Evolutionary conservation across 2,329 filamentous ascomycete genomes (phyloP).

Genomic region (Ambrosiella cleistominuta): DNA sequence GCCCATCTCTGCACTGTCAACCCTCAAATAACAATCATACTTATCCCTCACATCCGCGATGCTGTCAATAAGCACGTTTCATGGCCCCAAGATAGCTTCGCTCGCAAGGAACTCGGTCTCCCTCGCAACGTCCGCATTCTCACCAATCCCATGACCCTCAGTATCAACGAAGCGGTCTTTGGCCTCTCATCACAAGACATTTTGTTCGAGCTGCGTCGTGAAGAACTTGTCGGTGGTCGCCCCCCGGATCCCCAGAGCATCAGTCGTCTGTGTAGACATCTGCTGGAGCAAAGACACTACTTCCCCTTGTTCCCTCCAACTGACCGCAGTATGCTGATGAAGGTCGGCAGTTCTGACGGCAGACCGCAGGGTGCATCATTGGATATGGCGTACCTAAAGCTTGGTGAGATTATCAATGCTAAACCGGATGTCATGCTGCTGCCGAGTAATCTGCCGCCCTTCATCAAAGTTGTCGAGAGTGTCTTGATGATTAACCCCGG

Average conservation of each 20-base stretch:
- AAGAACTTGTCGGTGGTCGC: conserved; percentile 34
- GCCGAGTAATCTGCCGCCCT: conserved; percentile 68
- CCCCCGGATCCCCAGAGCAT: conserved; percentile 32
- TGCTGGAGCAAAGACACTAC: conserved; percentile 83
- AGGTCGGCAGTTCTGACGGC: conserved; percentile 41
- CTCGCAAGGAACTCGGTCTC: conserved; percentile 55
- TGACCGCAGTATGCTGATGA: conserved; percentile 48
- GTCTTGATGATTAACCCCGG: conserved; percentile 86
- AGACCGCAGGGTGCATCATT: conserved; percentile 57
- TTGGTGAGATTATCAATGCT: conserved; percentile 80
- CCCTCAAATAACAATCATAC: conserved; percentile 61
- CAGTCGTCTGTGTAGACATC: conserved; percentile 52
- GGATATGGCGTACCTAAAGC: conserved; percentile 67
- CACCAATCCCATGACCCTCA: conserved; percentile 79
- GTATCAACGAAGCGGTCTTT: conserved; percentile 70
- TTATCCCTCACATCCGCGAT: conserved; percentile 71
- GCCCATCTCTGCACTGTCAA: conserved; percentile 51
- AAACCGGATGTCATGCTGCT: conserved; percentile 69
- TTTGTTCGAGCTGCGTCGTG: conserved; percentile 61
- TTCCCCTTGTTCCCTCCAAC: conserved; percentile 75
- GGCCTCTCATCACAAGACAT: conserved; percentile 72
- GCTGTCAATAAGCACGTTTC: conserved; percentile 67
- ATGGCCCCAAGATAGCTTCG: conserved; percentile 54
- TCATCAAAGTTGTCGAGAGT: conserved; percentile 81
- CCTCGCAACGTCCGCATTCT: conserved; percentile 61